Percentiles rank a stretch among this genome's conserved stretches.
phyloP scores from a whole-genome alignment of 2,329 filamentous ascomycete species.

The Raffaelea deltoideospora region DNA sequence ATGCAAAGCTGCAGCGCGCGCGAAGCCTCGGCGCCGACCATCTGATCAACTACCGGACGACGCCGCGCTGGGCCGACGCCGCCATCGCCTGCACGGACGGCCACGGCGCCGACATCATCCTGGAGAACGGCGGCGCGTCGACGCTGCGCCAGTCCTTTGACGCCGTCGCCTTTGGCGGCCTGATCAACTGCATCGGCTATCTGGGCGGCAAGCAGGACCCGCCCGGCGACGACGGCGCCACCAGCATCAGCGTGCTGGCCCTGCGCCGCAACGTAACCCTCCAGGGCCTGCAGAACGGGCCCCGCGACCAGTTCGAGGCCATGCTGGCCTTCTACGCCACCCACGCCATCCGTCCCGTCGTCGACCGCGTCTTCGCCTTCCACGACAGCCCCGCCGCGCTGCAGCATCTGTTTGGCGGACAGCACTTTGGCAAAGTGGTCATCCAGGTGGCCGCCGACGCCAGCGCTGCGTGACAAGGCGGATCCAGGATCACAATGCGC shows the following conservation, averaged over 20 bases:
- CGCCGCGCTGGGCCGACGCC: slow-evolving; percentile 32
- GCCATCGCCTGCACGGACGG: slow-evolving; percentile 29
- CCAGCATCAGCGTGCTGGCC: slow-evolving; percentile 45
- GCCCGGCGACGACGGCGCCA: slow-evolving; percentile 17
- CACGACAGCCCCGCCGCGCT: slow-evolving; percentile 27
- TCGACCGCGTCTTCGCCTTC: slow-evolving; percentile 28
- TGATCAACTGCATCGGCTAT: slow-evolving; percentile 36
- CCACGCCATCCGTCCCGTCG: slow-evolving; percentile 22
- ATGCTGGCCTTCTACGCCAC: slow-evolving; percentile 30
- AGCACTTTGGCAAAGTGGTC: slow-evolving; percentile 39
- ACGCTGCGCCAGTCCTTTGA: slow-evolving; percentile 37
- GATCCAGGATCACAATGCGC: neutral
- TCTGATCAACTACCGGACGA: slow-evolving; percentile 37
- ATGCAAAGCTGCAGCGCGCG: slow-evolving; percentile 32
- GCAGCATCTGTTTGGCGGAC: slow-evolving; percentile 31
- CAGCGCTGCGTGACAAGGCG: neutral
- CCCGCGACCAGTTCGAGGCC: slow-evolving; percentile 35
- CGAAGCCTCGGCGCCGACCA: slow-evolving; percentile 34
- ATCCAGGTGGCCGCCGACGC: slow-evolving; percentile 17
- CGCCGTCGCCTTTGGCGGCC: slow-evolving; percentile 36
- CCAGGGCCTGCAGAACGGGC: slow-evolving; percentile 46
- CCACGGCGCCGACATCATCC: slow-evolving; percentile 35
- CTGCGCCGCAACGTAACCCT: slow-evolving; percentile 29
- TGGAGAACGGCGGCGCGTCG: slow-evolving; percentile 37
- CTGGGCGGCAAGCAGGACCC: slow-evolving; percentile 38